These are phyloP conservation scores for Pascua guehoae DNA, from an alignment of 1,284 basidiomycete species.

Conservation along the genomic window DNA sequence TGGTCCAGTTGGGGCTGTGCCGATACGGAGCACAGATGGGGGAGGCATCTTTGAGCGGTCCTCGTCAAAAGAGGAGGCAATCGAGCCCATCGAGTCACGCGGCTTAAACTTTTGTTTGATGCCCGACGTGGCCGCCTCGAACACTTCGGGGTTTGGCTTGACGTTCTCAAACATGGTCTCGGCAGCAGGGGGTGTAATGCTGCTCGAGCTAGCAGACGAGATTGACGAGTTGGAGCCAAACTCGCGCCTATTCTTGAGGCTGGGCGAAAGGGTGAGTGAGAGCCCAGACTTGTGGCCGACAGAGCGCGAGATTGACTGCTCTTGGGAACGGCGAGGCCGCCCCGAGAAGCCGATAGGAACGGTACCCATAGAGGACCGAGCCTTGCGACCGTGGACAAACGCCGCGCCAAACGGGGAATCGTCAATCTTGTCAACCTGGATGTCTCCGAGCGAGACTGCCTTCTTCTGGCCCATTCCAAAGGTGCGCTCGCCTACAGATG, in stretches of 20 bases:
- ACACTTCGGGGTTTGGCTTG: conserved; percentile 49
- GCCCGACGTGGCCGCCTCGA: conserved; percentile 34
- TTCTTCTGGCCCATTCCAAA: conserved; percentile 32
- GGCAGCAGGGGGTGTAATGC: conserved; percentile 34
- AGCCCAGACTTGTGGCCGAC: conserved; percentile 46
- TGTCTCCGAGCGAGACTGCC: conserved; percentile 41
- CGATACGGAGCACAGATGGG: conserved; percentile 18
- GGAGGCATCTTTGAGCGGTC: conserved; percentile 13
- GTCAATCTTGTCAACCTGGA: conserved; percentile 30
- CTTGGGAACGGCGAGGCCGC: conserved; percentile 7
- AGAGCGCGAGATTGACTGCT: conserved; percentile 41
- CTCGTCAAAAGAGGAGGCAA: conserved; percentile 23
- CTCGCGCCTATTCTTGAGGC: not conserved
- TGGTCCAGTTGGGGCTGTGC: conserved; percentile 6
- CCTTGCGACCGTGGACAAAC: conserved; percentile 15
- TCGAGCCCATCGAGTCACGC: conserved; percentile 46
- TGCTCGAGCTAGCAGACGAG: conserved; percentile 29
- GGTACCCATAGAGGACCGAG: conserved; percentile 12
- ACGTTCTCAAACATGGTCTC: conserved; percentile 44
- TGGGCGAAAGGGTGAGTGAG: conserved; percentile 19
- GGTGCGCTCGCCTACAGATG: not conserved
- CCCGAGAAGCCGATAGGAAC: not conserved
- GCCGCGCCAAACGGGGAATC: conserved; percentile 36
- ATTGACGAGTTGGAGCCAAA: conserved; percentile 39
- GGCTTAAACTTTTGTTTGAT: conserved; percentile 48